phyloP scores from a whole-genome alignment of 2,329 filamentous ascomycete species.

The Diplodia seriata region DNA sequence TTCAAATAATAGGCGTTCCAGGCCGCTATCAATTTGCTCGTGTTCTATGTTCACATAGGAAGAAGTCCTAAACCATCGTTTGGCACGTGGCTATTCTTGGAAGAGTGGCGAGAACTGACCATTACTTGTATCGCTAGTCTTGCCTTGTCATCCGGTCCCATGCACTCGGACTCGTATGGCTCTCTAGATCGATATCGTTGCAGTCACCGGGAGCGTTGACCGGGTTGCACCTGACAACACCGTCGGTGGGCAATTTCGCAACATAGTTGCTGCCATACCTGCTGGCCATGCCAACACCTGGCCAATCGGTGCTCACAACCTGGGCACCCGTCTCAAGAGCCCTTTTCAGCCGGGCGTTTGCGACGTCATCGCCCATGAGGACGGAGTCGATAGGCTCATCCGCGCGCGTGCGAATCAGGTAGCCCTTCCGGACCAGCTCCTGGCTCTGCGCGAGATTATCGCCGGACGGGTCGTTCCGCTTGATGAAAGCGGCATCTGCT shows the following conservation, averaged over 20 bases:
- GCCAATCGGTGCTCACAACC: conserved; percentile 59
- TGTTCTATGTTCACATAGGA: background rate
- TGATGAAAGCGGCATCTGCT: conserved; percentile 58
- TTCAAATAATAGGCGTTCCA: no score
- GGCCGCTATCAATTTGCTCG: background rate
- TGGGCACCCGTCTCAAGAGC: conserved; percentile 58
- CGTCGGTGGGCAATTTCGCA: conserved; percentile 42
- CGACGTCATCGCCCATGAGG: conserved; percentile 47
- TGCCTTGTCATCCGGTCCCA: background rate
- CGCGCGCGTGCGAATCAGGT: conserved; percentile 58
- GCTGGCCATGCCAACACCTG: conserved; percentile 55
- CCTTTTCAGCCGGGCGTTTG: conserved; percentile 48
- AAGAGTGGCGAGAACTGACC: background rate
- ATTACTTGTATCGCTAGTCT: background rate
- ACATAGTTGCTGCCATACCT: conserved; percentile 58
- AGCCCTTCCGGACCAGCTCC: conserved; percentile 54
- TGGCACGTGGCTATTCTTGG: background rate
- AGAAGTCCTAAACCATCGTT: background rate
- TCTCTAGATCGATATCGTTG: conserved; percentile 11
- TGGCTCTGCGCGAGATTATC: conserved; percentile 52
- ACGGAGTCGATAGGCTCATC: conserved; percentile 57
- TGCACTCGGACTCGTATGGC: background rate
- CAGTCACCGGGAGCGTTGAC: conserved; percentile 47
- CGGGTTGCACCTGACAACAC: conserved; percentile 49
- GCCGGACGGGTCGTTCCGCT: conserved; percentile 54